phyloP scores from a whole-genome alignment of 768 basidiomycete genomes.

The Psilocybe subaeruginosa region DNA sequence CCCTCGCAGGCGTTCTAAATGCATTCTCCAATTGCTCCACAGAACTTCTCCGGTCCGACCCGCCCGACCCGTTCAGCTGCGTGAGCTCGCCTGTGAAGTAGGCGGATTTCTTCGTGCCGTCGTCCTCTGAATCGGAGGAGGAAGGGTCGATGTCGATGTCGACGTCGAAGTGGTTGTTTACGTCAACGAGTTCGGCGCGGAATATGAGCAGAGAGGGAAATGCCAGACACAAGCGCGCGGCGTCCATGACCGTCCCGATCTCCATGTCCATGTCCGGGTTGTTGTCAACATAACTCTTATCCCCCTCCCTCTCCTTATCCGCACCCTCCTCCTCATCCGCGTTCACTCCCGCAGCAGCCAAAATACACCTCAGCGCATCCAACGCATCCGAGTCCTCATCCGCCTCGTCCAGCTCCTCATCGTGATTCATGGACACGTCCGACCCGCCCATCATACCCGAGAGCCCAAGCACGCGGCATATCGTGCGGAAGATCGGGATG shows the following conservation, averaged over 20 bases:
- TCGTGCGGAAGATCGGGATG: conserved; percentile 39
- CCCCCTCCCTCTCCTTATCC: neutral
- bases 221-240: neutral
- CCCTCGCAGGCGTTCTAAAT: conserved; percentile 75
- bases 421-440: conserved; percentile 45
- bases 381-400: conserved; percentile 85
- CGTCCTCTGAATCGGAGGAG: conserved; percentile 40
- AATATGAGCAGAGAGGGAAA: conserved; percentile 18
- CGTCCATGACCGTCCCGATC: conserved; percentile 4
- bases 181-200: conserved; percentile 36
- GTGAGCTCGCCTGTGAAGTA: conserved; percentile 83
- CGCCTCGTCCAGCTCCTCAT: conserved; percentile 47
- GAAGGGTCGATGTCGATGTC: conserved; percentile 41
- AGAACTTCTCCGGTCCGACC: conserved; percentile 70
- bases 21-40: conserved; percentile 83
- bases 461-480: conserved; percentile 63
- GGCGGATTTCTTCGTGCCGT: conserved; percentile 78
- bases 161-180: conserved; percentile 11
- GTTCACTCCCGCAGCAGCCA: conserved; percentile 39
- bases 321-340: neutral
- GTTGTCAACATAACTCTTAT: neutral
- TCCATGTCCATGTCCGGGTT: neutral
- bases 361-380: conserved; percentile 68
- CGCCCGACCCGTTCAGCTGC: conserved; percentile 71
- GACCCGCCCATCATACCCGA: conserved; percentile 71